Evolutionary conservation across 768 basidiomycete genomes (phyloP), one percentile per base, ranked within the genome.

Genomic region (Russula vinacea): DNA sequence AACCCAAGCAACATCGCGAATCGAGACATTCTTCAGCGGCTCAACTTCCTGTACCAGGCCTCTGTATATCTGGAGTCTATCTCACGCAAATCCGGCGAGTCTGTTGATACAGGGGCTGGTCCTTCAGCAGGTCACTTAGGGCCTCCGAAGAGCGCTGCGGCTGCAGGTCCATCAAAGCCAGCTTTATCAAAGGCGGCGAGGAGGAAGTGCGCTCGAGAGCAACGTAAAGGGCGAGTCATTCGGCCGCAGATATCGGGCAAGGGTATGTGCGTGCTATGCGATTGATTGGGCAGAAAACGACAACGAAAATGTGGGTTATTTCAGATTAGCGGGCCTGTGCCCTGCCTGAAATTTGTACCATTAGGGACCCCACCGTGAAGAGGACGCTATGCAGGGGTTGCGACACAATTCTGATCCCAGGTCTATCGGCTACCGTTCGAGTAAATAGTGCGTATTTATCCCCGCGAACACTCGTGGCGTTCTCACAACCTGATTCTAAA

Each of bases 11-110:
- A 74, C 64, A 79, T 88, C 37, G 69, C 79, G 13, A 90, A 92
- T 72, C 78, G 84, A 33, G 92, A 94, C 71, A 83, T 89, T 53
- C 80, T 92, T 24, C 92, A 94, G 73, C 81, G 92, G 33, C 81
- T 94, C 65, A 93, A 89, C 75, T 94, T 90, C 73, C 81, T 94
- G 40, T 92, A 90, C 71, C 92, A 93, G 75, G 88, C 90, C 40
- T 86, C 87, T 70, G 78, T 82, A 14, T 87, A 86, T 65, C 77
- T 91, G 22, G 63, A 79, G 76, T 76, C 76, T 13, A 73, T 81
- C 54, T 70, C 65, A 35, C 50, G 44, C 26, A 39, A 59, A 57
- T 14, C 19, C 33, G 42, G 35, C 33, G 54, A 13, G 24, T 44
- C 47, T 13, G n/a, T 44, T 4, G n/a, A 35, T 29, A 16, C 42